Conservation (phyloP, 202 grass and related monocot genomes). For the Elaeis oleifera region DNA sequence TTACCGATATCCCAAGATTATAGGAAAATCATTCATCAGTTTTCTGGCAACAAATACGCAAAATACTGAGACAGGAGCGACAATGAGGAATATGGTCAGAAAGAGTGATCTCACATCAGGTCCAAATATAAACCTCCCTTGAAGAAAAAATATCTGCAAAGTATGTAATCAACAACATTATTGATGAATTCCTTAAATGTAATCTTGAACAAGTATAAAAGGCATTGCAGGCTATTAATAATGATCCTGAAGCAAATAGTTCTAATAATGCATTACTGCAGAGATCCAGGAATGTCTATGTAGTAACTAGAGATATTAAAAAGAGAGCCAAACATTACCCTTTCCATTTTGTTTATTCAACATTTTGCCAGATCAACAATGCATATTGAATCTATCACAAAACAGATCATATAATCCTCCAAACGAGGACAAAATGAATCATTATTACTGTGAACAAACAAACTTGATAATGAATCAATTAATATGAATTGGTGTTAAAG, state of each 20-base stretch:
- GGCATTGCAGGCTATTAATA: not conserved
- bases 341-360: too few relatives aligned
- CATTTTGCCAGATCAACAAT: too few relatives aligned
- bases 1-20: conserved; percentile 42
- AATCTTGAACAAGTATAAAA: not conserved
- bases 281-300: not conserved
- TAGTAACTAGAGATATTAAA: not conserved
- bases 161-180: not conserved
- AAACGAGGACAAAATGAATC: too few relatives aligned
- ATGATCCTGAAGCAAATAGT: too few relatives aligned
- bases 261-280: not conserved
- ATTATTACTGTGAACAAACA: too few relatives aligned
- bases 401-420: too few relatives aligned
- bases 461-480: too few relatives aligned
- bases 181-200: not conserved
- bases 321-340: too few relatives aligned
- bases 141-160: conserved; percentile 55
- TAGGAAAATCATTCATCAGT: conserved; percentile 55
- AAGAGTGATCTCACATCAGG: conserved; percentile 74
- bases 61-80: conserved; percentile 46
- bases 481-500: too few relatives aligned
- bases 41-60: conserved; percentile 51
- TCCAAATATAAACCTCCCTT: conserved; percentile 74
- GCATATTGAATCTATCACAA: too few relatives aligned
- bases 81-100: conserved; percentile 68